These are phyloP conservation scores for Oryza glaberrima DNA, from an alignment of 176 grass and related monocot species.

Conservation along the genomic window DNA sequence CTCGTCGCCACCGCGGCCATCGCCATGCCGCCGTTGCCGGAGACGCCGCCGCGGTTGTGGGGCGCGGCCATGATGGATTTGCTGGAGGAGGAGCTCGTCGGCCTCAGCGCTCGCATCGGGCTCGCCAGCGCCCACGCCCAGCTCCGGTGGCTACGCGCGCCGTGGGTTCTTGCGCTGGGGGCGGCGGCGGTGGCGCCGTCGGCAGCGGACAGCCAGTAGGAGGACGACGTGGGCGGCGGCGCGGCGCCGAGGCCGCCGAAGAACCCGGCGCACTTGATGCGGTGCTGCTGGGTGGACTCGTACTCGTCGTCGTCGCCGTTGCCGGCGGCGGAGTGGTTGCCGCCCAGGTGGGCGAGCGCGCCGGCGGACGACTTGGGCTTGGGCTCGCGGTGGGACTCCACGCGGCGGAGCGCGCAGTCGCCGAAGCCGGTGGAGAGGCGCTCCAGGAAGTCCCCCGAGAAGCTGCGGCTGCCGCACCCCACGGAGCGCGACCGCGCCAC, in stretches of 20 bases:
- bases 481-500: slow-evolving; percentile 92
- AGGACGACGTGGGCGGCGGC: slow-evolving; percentile 30
- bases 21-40: slow-evolving; percentile 21
- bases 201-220: slow-evolving; percentile 78
- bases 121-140: slow-evolving; percentile 95
- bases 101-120: slow-evolving; percentile 84
- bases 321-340: slow-evolving; percentile 19
- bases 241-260: slow-evolving; percentile 69
- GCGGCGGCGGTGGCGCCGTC: slow-evolving; percentile 31
- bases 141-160: slow-evolving; percentile 51
- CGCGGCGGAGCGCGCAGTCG: slow-evolving; percentile 88
- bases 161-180: background rate
- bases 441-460: slow-evolving; percentile 93
- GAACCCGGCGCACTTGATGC: slow-evolving; percentile 80
- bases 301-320: slow-evolving; percentile 36
- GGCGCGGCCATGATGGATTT: slow-evolving; percentile 61
- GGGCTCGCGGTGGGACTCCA: slow-evolving; percentile 89
- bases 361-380: slow-evolving; percentile 50
- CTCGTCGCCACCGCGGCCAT: slow-evolving; percentile 3
- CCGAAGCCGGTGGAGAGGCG: slow-evolving; percentile 90
- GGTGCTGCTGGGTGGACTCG: slow-evolving; percentile 49
- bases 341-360: slow-evolving; percentile 40
- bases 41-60: slow-evolving; percentile 11
- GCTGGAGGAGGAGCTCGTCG: slow-evolving; percentile 58
- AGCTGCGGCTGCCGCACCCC: slow-evolving; percentile 89